These are phyloP conservation scores for Yarrowia deformans DNA, from an alignment of 805 yeast genomes.

Conservation along the genomic window DNA sequence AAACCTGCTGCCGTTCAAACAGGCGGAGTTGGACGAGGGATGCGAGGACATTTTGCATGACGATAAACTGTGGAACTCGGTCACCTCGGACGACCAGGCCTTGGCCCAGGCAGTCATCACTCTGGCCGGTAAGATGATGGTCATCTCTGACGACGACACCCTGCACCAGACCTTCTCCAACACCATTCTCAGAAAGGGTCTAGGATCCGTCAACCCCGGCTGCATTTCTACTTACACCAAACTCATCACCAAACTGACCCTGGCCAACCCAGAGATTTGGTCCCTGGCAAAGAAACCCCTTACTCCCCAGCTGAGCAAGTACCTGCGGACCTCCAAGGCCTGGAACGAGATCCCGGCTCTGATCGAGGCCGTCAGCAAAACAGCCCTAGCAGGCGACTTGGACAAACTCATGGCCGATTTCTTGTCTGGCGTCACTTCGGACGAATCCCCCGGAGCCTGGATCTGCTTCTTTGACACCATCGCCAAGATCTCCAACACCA, in stretches of 20 bases:
- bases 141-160: constrained; percentile 41
- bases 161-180: constrained; percentile 38
- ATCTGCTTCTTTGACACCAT: constrained; percentile 27
- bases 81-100: constrained; percentile 52
- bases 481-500: constrained; percentile 18
- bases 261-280: constrained; percentile 52
- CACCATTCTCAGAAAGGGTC: constrained; percentile 43
- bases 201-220: constrained; percentile 41
- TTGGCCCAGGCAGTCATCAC: constrained; percentile 55
- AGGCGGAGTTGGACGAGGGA: constrained; percentile 39
- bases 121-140: constrained; percentile 51
- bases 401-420: constrained; percentile 14
- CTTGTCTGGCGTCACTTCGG: constrained; percentile 13
- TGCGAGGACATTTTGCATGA: constrained; percentile 52
- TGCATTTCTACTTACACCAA: constrained; percentile 21
- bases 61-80: constrained; percentile 58
- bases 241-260: constrained; percentile 55
- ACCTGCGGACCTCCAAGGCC: constrained; percentile 21
- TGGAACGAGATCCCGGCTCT: constrained; percentile 31
- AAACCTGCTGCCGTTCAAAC: constrained; percentile 45
- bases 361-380: constrained; percentile 13
- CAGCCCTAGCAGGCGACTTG: constrained; percentile 7
- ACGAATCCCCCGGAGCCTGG: constrained; percentile 28
- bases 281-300: constrained; percentile 37
- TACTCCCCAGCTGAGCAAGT: constrained; percentile 31